These are phyloP conservation scores for Cordyceps fumosorosea DNA, from an alignment of 2,329 filamentous ascomycete genomes.

Conservation along the genomic window DNA sequence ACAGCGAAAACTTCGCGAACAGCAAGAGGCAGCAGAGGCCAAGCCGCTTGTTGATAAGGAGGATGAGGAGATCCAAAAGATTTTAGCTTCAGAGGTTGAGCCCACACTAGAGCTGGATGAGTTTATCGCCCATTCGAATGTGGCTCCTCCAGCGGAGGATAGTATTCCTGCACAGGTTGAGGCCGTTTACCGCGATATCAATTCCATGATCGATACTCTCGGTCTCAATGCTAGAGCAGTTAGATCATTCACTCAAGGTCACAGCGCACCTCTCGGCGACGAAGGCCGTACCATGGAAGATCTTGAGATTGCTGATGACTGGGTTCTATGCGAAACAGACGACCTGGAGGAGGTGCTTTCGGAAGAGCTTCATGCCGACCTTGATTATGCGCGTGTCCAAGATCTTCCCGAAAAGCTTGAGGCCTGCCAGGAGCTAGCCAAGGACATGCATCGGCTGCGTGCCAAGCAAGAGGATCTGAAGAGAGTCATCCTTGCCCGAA, in stretches of 20 bases:
- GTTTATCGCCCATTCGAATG: conserved; percentile 58
- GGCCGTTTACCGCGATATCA: conserved; percentile 70
- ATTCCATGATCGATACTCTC: conserved; percentile 89
- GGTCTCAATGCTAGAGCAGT: conserved; percentile 74
- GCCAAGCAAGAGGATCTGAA: conserved; percentile 73
- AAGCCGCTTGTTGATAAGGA: conserved; percentile 59
- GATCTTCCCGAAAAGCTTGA: conserved; percentile 63
- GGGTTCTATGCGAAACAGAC: conserved; percentile 70
- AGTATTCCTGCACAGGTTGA: conserved; percentile 58
- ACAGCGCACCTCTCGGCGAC: conserved; percentile 49
- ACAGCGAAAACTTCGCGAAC: conserved; percentile 45
- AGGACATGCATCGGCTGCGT: conserved; percentile 65
- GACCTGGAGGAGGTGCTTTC: conserved; percentile 61
- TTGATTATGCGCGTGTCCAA: conserved; percentile 62
- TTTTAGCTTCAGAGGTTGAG: conserved; percentile 54
- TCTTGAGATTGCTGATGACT: conserved; percentile 60
- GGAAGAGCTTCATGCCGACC: conserved; percentile 53
- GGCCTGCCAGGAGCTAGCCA: conserved; percentile 59
- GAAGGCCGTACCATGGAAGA: conserved; percentile 56
- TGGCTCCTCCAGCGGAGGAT: conserved; percentile 45
- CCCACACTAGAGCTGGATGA: conserved; percentile 58
- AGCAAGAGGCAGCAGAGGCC: conserved; percentile 50
- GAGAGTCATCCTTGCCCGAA: conserved; percentile 63
- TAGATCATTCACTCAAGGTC: conserved; percentile 58
- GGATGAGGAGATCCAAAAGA: conserved; percentile 58